Conservation (phyloP, 1,139 yeast species). For the Protomyces gravidus region DNA sequence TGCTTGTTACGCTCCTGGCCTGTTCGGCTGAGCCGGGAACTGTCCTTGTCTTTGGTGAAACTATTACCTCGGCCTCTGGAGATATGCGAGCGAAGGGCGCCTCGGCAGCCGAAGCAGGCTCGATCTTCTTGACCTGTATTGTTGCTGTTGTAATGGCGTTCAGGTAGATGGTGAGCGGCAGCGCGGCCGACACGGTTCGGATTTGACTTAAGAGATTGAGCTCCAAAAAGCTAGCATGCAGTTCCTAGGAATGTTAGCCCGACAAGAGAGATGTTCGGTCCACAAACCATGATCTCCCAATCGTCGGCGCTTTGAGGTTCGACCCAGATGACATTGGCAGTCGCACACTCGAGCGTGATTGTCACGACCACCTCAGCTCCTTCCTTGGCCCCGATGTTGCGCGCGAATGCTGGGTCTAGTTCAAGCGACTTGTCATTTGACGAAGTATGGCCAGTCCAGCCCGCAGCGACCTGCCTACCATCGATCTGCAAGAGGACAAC, state of each 20-base stretch:
- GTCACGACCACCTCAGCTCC: constrained; percentile 45
- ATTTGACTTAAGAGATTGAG: constrained; percentile 72
- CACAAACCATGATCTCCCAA: constrained; percentile 57
- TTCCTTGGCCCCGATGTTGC: constrained; percentile 46
- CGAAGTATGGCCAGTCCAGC: constrained; percentile 74
- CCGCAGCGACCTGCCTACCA: constrained; percentile 49
- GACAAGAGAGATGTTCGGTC: neutral
- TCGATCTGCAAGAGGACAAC: constrained; percentile 50
- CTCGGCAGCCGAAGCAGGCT: constrained; percentile 43
- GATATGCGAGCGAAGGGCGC: constrained; percentile 55
- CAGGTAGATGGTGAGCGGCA: constrained; percentile 66
- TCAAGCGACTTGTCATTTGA: constrained; percentile 43
- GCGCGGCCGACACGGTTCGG: constrained; percentile 63
- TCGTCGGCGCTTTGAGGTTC: constrained; percentile 77
- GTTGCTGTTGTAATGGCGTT: constrained; percentile 58
- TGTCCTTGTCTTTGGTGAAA: constrained; percentile 68
- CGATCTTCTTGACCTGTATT: constrained; percentile 57
- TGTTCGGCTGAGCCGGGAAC: constrained; percentile 32
- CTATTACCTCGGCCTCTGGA: constrained; percentile 71
- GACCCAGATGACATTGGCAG: constrained; percentile 59
- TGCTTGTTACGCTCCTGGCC: neutral
- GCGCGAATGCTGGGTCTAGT: constrained; percentile 56
- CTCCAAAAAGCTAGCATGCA: constrained; percentile 75
- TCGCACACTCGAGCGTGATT: constrained; percentile 47
- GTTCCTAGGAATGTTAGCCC: constrained; percentile 52